Evolutionary conservation across 2,329 filamentous ascomycete species (phyloP), one percentile per base, ranked within the genome.

Genomic region (Xylariaceae sp.): DNA sequence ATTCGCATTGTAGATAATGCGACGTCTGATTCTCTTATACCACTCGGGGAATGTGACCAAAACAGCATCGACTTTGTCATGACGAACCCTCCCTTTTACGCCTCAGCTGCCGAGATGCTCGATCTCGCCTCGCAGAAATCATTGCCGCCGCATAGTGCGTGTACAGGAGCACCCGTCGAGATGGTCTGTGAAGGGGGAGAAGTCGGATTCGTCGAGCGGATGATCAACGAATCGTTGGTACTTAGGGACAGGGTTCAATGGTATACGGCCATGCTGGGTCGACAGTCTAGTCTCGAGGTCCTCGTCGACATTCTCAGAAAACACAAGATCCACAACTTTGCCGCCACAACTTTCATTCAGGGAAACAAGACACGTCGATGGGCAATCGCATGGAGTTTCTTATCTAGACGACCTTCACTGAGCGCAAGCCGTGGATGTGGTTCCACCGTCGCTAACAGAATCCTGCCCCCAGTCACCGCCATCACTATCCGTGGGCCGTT

Each of bases 81-180:
- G 86, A 93, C 88, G 64, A 99, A 99, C 66, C 94, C 94, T 0
- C 94, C 94, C 0, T 99, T 99, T 75, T 97, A 97, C 76, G 74
- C 79, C n/a, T 92, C 89, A 0, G 76, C 82, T 2, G 74, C 80
- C 4, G 91, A 95, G 54, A 83, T 97, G 73, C 65, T 81, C 2
- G 75, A 77, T 3, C 88, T 87, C 1, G 88, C 89, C 0, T 73
- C 78, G 13, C 74, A 80, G 44, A 96, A 97, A 72, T 74, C 80
- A 2, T 79, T 81, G 0, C 85, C 85, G 0, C 88, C 92, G 0
- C 83, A 83, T 58, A 88, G 89, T 0, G 86, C 88, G 53, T 85
- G 85, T 69, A 96, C 92, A 0, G 94, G 93, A 5, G 83, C 88
- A 0, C 80, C 84, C 0, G 79, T 86, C 1, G 94, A 99, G 73